Conservation (phyloP, 2,329 filamentous ascomycete genomes). For the Talaromyces sp. region DNA sequence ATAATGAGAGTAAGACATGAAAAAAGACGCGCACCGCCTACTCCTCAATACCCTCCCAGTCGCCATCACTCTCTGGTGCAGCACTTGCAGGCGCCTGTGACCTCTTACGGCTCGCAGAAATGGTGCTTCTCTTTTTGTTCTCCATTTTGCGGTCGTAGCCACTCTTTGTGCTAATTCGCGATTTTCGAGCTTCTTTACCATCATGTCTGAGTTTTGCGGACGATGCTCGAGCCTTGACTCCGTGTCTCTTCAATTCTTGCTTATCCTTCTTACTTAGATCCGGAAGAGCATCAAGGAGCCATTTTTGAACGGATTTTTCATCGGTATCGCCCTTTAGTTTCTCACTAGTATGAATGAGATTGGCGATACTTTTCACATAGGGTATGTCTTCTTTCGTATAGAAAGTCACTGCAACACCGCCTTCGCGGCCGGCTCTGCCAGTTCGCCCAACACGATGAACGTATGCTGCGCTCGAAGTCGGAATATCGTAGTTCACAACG, state of each 20-base stretch:
- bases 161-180: slow-evolving; percentile 65
- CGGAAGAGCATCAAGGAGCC: slow-evolving; percentile 83
- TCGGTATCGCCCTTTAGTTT: slow-evolving; percentile 53
- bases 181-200: slow-evolving; percentile 42
- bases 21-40: slow-evolving; percentile 13
- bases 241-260: slow-evolving; percentile 73
- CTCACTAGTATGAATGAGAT: slow-evolving; percentile 81
- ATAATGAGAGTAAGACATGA: slow-evolving; percentile 8
- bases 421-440: slow-evolving; percentile 77
- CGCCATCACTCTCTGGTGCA: slow-evolving; percentile 22
- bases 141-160: slow-evolving; percentile 44
- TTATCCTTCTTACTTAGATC: slow-evolving; percentile 77
- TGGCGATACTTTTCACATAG: slow-evolving; percentile 84
- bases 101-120: slow-evolving; percentile 34
- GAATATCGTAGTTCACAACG: slow-evolving; percentile 96
- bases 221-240: slow-evolving; percentile 65
- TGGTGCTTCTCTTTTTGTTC: slow-evolving; percentile 42
- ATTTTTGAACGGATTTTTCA: slow-evolving; percentile 64
- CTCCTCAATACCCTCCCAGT: slow-evolving; percentile 37
- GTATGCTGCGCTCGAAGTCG: slow-evolving; percentile 82
- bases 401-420: slow-evolving; percentile 85
- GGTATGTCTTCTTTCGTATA: slow-evolving; percentile 95
- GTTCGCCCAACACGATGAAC: slow-evolving; percentile 92
- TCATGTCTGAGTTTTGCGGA: slow-evolving; percentile 34
- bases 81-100: neutral